Conservation (phyloP, 1,284 basidiomycete genomes). For the Irpex sp. region DNA sequence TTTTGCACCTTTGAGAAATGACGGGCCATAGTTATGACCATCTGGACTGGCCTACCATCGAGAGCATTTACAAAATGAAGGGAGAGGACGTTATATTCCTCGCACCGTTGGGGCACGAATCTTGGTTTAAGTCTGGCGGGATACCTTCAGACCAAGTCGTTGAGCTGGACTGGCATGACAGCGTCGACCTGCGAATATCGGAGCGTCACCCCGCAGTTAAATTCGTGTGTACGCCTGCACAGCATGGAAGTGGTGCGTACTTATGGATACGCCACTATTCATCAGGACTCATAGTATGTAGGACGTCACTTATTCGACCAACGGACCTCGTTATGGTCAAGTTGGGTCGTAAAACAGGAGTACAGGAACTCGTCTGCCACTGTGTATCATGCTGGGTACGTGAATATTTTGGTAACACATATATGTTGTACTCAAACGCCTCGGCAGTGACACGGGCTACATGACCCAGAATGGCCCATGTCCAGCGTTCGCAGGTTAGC, state of each 20-base stretch:
- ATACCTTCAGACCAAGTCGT: slow-evolving; percentile 23
- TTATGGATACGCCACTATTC: not conserved
- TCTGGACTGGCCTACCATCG: slow-evolving; percentile 22
- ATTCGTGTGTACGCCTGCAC: slow-evolving; percentile 31
- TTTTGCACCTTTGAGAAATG: slow-evolving; percentile 28
- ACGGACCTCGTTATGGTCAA: slow-evolving; percentile 28
- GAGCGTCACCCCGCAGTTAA: slow-evolving; percentile 12
- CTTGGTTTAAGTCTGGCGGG: slow-evolving; percentile 22
- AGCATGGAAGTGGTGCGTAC: slow-evolving; percentile 30
- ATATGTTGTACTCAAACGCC: not conserved
- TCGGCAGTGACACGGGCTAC: slow-evolving; percentile 29
- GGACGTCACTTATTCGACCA: slow-evolving; percentile 28
- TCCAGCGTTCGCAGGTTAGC: slow-evolving; percentile 27
- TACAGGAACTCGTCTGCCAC: slow-evolving; percentile 8
- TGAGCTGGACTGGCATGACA: slow-evolving; percentile 34
- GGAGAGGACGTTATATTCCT: slow-evolving; percentile 21
- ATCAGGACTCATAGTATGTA: slow-evolving; percentile 2
- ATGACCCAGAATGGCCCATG: slow-evolving; percentile 27
- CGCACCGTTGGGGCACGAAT: slow-evolving; percentile 28
- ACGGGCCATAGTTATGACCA: slow-evolving; percentile 31
- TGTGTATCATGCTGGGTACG: slow-evolving; percentile 26
- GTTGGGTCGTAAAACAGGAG: slow-evolving; percentile 28
- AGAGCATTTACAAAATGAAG: slow-evolving; percentile 14
- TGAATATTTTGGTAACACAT: not conserved
- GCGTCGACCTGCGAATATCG: slow-evolving; percentile 3